Evolutionary conservation across 148 eudicot species (phyloP).

Genomic region (Nepenthes gracilis): DNA sequence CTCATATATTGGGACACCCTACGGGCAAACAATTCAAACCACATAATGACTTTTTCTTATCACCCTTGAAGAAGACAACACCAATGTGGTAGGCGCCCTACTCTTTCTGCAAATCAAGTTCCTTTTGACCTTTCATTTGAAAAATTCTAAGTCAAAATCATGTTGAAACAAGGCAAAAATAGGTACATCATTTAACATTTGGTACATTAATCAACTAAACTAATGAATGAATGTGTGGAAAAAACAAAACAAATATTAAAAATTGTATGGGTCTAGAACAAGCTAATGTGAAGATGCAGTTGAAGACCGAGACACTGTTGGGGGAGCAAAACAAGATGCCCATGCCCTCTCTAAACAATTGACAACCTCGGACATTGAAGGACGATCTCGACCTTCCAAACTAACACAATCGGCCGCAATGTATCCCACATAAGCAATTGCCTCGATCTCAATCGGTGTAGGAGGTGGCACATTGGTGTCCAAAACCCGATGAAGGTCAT

Average conservation of each 20-base stretch:
- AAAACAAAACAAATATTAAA: too few species aligned
- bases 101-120: too few species aligned
- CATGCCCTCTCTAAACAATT: conserved; percentile 51
- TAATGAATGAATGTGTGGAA: background rate
- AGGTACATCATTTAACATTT: too few species aligned
- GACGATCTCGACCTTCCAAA: conserved; percentile 43
- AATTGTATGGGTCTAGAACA: background rate
- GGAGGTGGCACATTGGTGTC: conserved; percentile 60
- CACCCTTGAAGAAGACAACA: too few species aligned
- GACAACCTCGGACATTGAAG: conserved; percentile 60
- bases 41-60: too few species aligned
- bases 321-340: conserved; percentile 36
- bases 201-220: background rate
- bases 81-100: too few species aligned
- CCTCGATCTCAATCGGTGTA: conserved; percentile 72
- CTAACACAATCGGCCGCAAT: conserved; percentile 63
- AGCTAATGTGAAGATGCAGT: conserved; percentile 28
- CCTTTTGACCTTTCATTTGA: too few species aligned
- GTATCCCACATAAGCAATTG: conserved; percentile 51
- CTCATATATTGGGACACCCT: too few species aligned
- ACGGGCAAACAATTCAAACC: too few species aligned
- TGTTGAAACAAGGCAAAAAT: too few species aligned
- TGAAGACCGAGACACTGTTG: conserved; percentile 24
- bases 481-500: conserved; percentile 55
- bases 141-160: too few species aligned